These are phyloP conservation scores for Marasmius oreades DNA, from an alignment of 1,284 basidiomycete species.

Conservation along the genomic window DNA sequence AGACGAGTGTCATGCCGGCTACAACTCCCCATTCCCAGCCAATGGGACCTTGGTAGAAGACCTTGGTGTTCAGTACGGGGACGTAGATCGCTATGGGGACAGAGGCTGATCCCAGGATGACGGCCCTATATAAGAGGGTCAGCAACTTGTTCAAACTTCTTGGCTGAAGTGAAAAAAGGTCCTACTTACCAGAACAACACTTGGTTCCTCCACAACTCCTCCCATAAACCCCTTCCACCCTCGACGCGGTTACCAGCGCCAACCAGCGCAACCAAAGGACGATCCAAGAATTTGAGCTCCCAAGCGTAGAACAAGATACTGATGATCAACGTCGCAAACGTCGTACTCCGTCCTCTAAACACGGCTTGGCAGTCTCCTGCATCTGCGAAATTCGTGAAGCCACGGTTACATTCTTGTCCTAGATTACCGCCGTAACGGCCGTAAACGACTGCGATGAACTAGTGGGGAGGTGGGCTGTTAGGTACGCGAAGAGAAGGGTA, in stretches of 20 bases:
- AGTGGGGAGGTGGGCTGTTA: background rate
- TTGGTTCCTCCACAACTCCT: conserved; percentile 50
- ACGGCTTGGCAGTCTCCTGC: conserved; percentile 36
- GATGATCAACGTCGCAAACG: conserved; percentile 51
- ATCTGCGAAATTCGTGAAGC: conserved; percentile 8
- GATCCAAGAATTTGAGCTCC: conserved; percentile 38
- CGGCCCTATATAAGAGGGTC: background rate
- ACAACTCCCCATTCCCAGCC: conserved; percentile 44
- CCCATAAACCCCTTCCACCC: conserved; percentile 11
- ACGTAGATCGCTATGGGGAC: conserved; percentile 42
- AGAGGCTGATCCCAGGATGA: background rate
- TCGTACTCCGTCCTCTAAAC: conserved; percentile 51
- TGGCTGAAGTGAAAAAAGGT: background rate
- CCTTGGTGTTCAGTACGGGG: conserved; percentile 36
- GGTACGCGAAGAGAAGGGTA: background rate
- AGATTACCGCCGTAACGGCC: conserved; percentile 47
- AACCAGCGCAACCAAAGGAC: conserved; percentile 34
- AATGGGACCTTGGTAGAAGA: conserved; percentile 41
- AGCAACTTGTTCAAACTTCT: background rate
- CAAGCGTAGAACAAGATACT: conserved; percentile 41
- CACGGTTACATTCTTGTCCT: conserved; percentile 47
- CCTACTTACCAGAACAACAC: conserved; percentile 37
- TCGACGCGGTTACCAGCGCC: conserved; percentile 35
- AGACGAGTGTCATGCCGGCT: conserved; percentile 32
- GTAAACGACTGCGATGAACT: conserved; percentile 38